Base-by-base conservation (phyloP, 495 filamentous ascomycete genomes). In the Opeltia flavorubescens region DNA sequence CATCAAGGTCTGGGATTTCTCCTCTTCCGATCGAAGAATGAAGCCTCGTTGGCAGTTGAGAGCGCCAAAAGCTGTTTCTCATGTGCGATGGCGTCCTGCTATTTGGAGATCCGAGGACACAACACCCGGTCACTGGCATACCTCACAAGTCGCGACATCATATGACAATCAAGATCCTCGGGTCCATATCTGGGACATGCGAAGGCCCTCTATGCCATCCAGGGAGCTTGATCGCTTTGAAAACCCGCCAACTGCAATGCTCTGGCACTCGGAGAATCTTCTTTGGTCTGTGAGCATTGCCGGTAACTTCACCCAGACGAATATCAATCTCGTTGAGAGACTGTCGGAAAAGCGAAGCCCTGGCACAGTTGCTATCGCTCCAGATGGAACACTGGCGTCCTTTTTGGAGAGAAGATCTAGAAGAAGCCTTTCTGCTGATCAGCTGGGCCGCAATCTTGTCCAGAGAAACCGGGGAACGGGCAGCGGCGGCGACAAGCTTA, bases 161-260 rank as follows among this genome's bases (percentile, higher is more conserved):
- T 83, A 83, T 50, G 74, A 83, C 53, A 70, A 73, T 43, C 69
- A 78, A 48, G 79, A 83, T 51, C 68, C 81, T 5, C 65, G 75
- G 5, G 74, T 95, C 28, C 86, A 95, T 52, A 66, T 95, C 5
- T 98, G 91, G 91, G 89, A 98, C 65, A 74, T 95, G 47, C 84
- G 83, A 21, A 72, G 89, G 21, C 86, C 89, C 1, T 77, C 81
- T 50, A 76, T 98, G 56, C 91, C 91, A 1, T 87, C 83, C 54
- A 78, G 85, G 42, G 89, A 93, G 59, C 78, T 95, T 48, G 78
- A 84, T 55, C 70, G 78, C 36, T 87, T 89, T 54, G 73, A 81
- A 29, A 70, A 61, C 26, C 69, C 81, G 18, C 80, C 87, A 8
- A 78, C 76, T 33, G 84, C 87, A 46, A 63, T 96, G 43, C 72